These are phyloP conservation scores for Petunia secreta DNA, from an alignment of 257 asterid genomes.

Conservation along the genomic window DNA sequence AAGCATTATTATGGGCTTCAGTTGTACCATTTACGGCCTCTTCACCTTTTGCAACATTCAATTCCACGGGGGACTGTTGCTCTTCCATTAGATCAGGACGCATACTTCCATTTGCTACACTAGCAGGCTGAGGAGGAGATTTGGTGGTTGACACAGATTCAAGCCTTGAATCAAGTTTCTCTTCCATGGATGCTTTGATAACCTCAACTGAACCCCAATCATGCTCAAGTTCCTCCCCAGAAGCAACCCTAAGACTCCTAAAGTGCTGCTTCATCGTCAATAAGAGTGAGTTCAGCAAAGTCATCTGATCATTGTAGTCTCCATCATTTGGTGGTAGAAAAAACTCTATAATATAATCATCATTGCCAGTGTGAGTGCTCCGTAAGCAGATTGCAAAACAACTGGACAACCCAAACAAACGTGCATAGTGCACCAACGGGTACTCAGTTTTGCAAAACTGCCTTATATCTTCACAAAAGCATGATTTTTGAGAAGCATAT, in stretches of 20 bases:
- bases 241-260: constrained; percentile 82
- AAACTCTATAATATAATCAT: constrained; percentile 77
- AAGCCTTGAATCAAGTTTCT: constrained; percentile 44
- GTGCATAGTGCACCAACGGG: constrained; percentile 95
- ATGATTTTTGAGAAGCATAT: constrained; percentile 57
- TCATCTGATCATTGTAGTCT: constrained; percentile 54
- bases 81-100: constrained; percentile 47
- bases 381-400: constrained; percentile 80
- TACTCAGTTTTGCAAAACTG: constrained; percentile 80
- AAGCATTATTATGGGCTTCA: constrained; percentile 43
- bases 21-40: constrained; percentile 40
- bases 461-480: constrained; percentile 73
- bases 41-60: constrained; percentile 40
- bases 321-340: constrained; percentile 59
- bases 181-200: constrained; percentile 53
- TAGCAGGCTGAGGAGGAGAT: constrained; percentile 48
- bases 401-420: constrained; percentile 69
- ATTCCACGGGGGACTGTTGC: constrained; percentile 38
- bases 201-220: constrained; percentile 76
- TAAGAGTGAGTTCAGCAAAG: constrained; percentile 64
- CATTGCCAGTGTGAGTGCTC: constrained; percentile 80
- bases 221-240: constrained; percentile 72
- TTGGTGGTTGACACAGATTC: constrained; percentile 40
- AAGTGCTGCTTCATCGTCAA: constrained; percentile 77
- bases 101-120: constrained; percentile 42